These are phyloP conservation scores for Ligustrum vulgare DNA, from an alignment of 257 asterid species.

Conservation along the genomic window DNA sequence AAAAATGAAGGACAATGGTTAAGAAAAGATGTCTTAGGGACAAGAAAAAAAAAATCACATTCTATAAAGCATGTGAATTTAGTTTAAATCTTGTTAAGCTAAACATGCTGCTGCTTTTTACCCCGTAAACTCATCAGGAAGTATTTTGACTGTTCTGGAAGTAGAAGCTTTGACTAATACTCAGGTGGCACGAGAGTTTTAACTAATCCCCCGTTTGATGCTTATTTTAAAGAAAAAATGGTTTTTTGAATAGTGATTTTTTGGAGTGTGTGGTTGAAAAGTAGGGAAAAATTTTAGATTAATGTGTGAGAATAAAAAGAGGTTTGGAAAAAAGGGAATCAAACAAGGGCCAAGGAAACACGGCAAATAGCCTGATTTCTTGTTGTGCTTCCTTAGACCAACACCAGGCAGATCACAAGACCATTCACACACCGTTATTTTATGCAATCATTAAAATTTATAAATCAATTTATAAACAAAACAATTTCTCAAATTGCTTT, in stretches of 20 bases:
- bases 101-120: neutral
- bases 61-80: neutral
- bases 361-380: neutral
- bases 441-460: too few species aligned
- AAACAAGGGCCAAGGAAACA: too few species aligned
- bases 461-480: too few species aligned
- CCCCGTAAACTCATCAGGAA: neutral
- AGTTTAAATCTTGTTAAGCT: neutral
- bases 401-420: neutral
- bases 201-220: too few species aligned
- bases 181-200: neutral
- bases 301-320: too few species aligned
- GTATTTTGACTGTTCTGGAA: neutral
- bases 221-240: too few species aligned
- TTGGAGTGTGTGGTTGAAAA: too few species aligned
- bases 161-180: neutral
- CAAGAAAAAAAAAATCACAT: neutral
- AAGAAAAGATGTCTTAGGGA: neutral
- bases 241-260: too few species aligned
- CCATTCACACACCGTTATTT: too few species aligned
- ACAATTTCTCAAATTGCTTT: too few species aligned
- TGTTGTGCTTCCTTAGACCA: neutral
- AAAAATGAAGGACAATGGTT: slow-evolving; percentile 13
- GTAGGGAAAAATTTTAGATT: too few species aligned
- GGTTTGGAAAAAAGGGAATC: too few species aligned